phyloP scores from a whole-genome alignment of 495 filamentous ascomycete genomes.

The Coniosporium apollinis region DNA sequence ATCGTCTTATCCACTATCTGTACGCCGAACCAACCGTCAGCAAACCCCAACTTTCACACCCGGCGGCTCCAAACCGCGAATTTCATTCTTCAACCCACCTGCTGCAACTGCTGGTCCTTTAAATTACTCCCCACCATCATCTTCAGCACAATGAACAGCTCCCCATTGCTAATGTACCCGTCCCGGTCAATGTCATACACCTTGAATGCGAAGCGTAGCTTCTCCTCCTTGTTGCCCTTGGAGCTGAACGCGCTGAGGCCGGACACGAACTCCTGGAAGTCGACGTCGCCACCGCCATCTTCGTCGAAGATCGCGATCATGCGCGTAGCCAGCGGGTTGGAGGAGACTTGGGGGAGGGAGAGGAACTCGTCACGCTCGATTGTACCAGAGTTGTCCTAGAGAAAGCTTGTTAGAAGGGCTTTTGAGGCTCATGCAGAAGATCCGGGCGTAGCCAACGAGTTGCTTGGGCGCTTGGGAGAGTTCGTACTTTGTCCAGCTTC shows the following conservation, averaged over 20 bases:
- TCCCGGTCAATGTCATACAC: slow-evolving; percentile 99
- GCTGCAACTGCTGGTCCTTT: slow-evolving; percentile 97
- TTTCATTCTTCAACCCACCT: slow-evolving; percentile 27
- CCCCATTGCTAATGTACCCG: slow-evolving; percentile 96
- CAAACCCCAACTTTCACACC: neutral
- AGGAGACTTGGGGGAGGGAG: slow-evolving; percentile 89
- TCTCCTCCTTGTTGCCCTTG: slow-evolving; percentile 99
- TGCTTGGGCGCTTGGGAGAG: too few relatives aligned
- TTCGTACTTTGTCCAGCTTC: slow-evolving; percentile 87
- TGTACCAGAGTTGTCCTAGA: slow-evolving; percentile 87
- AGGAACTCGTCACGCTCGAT: slow-evolving; percentile 99
- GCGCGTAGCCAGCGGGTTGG: slow-evolving; percentile 86
- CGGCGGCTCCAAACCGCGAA: neutral
- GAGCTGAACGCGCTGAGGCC: slow-evolving; percentile 88
- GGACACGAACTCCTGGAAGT: slow-evolving; percentile 98
- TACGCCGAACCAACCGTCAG: neutral
- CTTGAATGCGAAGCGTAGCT: slow-evolving; percentile 94
- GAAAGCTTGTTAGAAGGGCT: too few relatives aligned
- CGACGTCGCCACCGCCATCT: slow-evolving; percentile 92
- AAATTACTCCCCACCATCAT: slow-evolving; percentile 99
- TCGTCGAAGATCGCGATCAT: slow-evolving; percentile 99
- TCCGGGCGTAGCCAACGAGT: too few relatives aligned
- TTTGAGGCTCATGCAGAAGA: too few relatives aligned
- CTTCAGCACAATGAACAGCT: slow-evolving; percentile 98
- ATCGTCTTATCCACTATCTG: slow-evolving; percentile 96